Evolutionary conservation across 768 basidiomycete genomes (phyloP).

Genomic region (Pleurotus ostreatus): DNA sequence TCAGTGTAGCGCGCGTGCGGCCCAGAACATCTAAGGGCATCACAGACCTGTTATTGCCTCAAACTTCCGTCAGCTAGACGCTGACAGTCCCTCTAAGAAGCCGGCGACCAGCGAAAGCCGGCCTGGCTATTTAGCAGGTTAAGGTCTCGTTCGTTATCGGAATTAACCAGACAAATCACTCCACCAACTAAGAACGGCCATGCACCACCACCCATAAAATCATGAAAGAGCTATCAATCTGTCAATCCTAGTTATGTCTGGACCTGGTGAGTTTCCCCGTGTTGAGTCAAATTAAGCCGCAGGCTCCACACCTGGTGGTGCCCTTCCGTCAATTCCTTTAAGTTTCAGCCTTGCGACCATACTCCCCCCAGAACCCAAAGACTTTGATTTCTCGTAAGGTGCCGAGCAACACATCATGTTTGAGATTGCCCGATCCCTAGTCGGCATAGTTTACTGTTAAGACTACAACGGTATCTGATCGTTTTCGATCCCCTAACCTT

Average conservation of each 20-base stretch:
- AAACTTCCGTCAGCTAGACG: too few relatives aligned
- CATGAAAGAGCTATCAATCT: conserved; percentile 84
- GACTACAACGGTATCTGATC: too few relatives aligned
- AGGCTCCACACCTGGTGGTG: conserved; percentile 72
- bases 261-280: conserved; percentile 80
- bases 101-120: too few relatives aligned
- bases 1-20: too few relatives aligned
- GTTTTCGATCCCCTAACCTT: too few relatives aligned
- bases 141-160: conserved; percentile 93
- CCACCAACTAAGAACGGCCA: conserved; percentile 88
- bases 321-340: conserved; percentile 84
- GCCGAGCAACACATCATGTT: too few relatives aligned
- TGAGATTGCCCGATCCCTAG: too few relatives aligned
- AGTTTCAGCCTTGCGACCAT: conserved; percentile 62
- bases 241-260: conserved; percentile 74
- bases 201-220: conserved; percentile 86
- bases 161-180: conserved; percentile 98
- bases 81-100: too few relatives aligned
- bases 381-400: too few relatives aligned
- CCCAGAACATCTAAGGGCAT: too few relatives aligned
- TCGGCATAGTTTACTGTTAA: too few relatives aligned
- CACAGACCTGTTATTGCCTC: too few relatives aligned
- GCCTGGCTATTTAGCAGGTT: conserved; percentile 92
- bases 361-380: conserved; percentile 70
- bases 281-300: conserved; percentile 85